Evolutionary conservation across 352 stramenopile species (phyloP).

Genomic region (Phytopythium helicoides): DNA sequence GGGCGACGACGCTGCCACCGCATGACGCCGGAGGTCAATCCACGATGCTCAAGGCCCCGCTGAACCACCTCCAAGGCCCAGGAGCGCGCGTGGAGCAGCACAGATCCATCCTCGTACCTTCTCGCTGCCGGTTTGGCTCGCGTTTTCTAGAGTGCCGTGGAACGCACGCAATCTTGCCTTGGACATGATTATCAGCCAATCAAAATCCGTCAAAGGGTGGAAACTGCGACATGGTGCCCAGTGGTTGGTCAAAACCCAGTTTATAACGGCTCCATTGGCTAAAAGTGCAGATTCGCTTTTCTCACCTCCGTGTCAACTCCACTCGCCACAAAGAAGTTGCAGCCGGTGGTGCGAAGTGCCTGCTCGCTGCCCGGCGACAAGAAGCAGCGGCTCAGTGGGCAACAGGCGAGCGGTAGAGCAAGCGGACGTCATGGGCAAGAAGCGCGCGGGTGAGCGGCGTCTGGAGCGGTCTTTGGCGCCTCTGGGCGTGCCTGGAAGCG

Average conservation of each 20-base stretch:
- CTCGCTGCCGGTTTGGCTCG: constrained; percentile 3
- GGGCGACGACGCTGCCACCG: too few species aligned
- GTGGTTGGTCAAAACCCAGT: too few species aligned
- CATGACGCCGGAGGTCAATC: too few species aligned
- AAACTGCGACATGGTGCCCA: too few species aligned
- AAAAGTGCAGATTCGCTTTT: too few species aligned
- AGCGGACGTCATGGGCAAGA: constrained; percentile 51
- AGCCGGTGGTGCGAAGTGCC: background rate
- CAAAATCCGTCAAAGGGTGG: background rate
- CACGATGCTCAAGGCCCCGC: too few species aligned
- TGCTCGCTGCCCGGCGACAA: background rate
- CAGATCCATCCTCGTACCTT: background rate
- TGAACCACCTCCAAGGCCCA: too few species aligned
- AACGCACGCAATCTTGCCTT: too few species aligned
- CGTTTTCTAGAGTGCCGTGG: background rate
- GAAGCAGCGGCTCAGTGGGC: constrained; percentile 10
- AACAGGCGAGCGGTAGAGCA: background rate
- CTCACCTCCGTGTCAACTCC: too few species aligned
- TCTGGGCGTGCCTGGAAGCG: too few species aligned
- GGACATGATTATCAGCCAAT: constrained; percentile 4
- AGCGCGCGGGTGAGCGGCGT: constrained; percentile 44
- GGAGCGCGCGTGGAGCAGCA: background rate
- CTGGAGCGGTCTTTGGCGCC: background rate
- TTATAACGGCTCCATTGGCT: too few species aligned
- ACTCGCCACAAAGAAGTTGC: too few species aligned